phyloP scores from a whole-genome alignment of 257 asterid genomes.

The Solanum paucissectum region DNA sequence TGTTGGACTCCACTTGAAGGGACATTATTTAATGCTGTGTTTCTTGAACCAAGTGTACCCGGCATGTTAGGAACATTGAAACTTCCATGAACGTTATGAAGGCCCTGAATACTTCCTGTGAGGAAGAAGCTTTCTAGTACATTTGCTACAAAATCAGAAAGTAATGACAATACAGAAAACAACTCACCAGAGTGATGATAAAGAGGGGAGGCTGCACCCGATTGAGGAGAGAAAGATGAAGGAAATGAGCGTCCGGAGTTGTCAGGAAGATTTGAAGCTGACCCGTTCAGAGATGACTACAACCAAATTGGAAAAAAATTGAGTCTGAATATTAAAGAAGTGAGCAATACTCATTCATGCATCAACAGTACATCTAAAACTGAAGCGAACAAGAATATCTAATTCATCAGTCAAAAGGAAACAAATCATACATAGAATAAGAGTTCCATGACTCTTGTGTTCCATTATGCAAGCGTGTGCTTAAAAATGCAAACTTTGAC shows the following conservation, averaged over 20 bases:
- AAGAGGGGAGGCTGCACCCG: constrained; percentile 87
- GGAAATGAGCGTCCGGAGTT: constrained; percentile 74
- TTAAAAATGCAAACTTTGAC: not conserved
- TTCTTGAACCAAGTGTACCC: constrained; percentile 87
- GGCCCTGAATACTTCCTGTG: constrained; percentile 87
- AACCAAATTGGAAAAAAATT: constrained; percentile 1
- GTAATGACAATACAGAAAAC: constrained; percentile 10
- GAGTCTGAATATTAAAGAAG: not conserved
- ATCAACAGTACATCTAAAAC: not conserved
- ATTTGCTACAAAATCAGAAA: not conserved
- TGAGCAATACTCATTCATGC: constrained; percentile 2
- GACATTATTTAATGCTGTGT: constrained; percentile 59
- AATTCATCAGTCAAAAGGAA: not conserved
- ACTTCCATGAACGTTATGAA: constrained; percentile 84
- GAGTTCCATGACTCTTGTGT: not conserved
- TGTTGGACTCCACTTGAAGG: constrained; percentile 90
- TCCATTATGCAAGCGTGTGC: not conserved
- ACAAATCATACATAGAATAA: not conserved
- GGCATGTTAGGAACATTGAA: constrained; percentile 79
- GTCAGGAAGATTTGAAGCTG: constrained; percentile 82
- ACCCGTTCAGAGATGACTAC: constrained; percentile 87
- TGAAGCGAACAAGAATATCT: not conserved
- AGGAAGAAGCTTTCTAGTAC: constrained; percentile 10
- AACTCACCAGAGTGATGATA: constrained; percentile 75
- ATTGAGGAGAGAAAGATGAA: constrained; percentile 80